A percentile compares a stretch with the other conserved stretches of the same genome.
Conservation (phyloP, 2,329 filamentous ascomycete genomes). For the Ophiostoma triangulosporum region DNA sequence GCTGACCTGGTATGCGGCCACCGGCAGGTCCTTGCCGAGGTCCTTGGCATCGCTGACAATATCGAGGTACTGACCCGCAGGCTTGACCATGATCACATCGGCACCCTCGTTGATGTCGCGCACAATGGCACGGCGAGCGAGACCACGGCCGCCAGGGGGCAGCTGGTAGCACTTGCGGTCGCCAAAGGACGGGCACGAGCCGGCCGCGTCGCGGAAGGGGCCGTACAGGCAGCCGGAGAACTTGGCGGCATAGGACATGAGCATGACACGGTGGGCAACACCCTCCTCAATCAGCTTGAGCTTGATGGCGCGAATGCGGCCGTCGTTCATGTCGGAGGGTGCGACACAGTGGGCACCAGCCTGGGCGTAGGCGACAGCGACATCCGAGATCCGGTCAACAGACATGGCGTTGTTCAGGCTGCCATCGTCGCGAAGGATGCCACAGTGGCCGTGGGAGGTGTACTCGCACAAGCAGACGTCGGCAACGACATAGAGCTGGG, state of each 20-base stretch:
- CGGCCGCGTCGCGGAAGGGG: constrained; percentile 91
- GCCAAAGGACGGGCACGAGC: constrained; percentile 80
- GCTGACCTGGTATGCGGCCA: constrained; percentile 93
- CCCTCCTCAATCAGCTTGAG: constrained; percentile 92
- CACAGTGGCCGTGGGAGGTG: constrained; percentile 94
- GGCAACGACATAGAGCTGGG: constrained; percentile 76
- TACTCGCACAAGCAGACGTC: constrained; percentile 99
- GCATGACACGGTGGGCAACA: constrained; percentile 75
- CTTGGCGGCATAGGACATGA: constrained; percentile 98
- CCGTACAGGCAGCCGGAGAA: constrained; percentile 95
- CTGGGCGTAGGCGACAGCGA: constrained; percentile 94
- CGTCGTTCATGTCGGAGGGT: constrained; percentile 98
- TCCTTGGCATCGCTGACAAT: constrained; percentile 98
- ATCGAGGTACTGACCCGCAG: constrained; percentile 87
- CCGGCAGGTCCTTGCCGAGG: constrained; percentile 75
- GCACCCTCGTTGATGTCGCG: constrained; percentile 88
- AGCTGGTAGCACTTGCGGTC: constrained; percentile 96
- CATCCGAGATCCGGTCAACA: constrained; percentile 87
- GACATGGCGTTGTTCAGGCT: constrained; percentile 86
- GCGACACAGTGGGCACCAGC: constrained; percentile 95
- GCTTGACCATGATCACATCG: constrained; percentile 99
- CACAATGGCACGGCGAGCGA: constrained; percentile 78
- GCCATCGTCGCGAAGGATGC: constrained; percentile 85
- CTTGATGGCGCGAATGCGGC: constrained; percentile 93
- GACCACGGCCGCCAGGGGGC: constrained; percentile 77